Conservation (phyloP, 148 eudicot genomes). For the Camellia granthamiana region DNA sequence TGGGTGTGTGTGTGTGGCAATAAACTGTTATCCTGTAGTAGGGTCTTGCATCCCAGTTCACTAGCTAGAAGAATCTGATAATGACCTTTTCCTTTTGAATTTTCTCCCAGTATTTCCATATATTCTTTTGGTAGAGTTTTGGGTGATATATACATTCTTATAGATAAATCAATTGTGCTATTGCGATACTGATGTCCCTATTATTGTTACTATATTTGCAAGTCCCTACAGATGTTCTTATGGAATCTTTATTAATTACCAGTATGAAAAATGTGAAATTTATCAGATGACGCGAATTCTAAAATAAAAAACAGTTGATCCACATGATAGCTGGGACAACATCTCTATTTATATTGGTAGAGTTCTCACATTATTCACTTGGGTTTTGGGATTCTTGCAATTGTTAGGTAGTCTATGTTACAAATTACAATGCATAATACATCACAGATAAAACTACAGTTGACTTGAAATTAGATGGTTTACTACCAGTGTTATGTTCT, state of each 20-base stretch:
- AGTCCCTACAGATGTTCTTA: neutral
- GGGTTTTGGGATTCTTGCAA: neutral
- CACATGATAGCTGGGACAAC: neutral
- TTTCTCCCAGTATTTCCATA: neutral
- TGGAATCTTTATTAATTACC: neutral
- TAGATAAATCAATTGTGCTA: neutral
- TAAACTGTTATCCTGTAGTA: no score
- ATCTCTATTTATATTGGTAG: no score
- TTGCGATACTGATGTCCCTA: neutral
- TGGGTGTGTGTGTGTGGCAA: neutral
- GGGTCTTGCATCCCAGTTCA: neutral
- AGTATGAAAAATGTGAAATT: neutral
- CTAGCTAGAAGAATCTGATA: no score
- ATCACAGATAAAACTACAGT: neutral
- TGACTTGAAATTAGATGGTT: neutral
- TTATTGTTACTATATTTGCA: no score
- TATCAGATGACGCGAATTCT: neutral
- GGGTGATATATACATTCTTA: neutral
- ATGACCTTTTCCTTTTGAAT: neutral
- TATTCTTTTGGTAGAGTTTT: neutral
- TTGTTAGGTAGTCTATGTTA: neutral
- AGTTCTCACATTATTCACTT: neutral
- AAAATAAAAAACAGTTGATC: conserved; percentile 3
- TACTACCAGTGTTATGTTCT: neutral
- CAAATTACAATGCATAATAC: neutral